Conservation (phyloP, 2,329 filamentous ascomycete species). For the Nemania sp. region DNA sequence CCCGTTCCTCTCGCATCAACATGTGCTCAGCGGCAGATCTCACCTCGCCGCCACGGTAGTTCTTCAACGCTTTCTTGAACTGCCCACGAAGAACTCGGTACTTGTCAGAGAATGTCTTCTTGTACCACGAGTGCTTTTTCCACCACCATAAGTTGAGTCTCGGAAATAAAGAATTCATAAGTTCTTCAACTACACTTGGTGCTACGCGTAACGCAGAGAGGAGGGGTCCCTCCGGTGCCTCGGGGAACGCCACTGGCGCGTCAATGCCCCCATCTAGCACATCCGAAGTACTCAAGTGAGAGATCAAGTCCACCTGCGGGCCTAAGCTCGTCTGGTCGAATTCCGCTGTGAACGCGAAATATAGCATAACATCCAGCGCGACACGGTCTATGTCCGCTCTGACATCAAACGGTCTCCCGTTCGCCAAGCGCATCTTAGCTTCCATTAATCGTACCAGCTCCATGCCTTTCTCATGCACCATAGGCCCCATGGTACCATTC, state of each 20-base stretch:
- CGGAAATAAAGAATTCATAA: slow-evolving; percentile 2
- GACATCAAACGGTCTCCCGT: slow-evolving; percentile 50
- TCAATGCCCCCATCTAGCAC: slow-evolving; percentile 8
- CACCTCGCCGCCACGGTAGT: background rate
- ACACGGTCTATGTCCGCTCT: slow-evolving; percentile 1
- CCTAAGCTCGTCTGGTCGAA: too few relatives aligned
- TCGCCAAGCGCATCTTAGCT: slow-evolving; percentile 45
- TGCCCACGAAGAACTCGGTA: background rate
- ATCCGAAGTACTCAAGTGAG: background rate
- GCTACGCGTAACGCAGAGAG: slow-evolving; percentile 5
- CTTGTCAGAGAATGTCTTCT: slow-evolving; percentile 1
- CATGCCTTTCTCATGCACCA: slow-evolving; percentile 44
- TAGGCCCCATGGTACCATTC: slow-evolving; percentile 49
- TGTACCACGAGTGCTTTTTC: slow-evolving; percentile 20
- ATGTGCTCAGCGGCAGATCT: too few relatives aligned
- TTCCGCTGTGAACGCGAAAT: too few relatives aligned
- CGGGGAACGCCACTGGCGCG: slow-evolving; percentile 18
- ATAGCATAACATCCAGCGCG: background rate
- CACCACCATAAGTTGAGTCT: slow-evolving; percentile 22
- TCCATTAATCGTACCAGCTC: slow-evolving; percentile 47
- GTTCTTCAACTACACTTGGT: slow-evolving; percentile 9
- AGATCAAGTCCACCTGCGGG: background rate
- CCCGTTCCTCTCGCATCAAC: too few relatives aligned
- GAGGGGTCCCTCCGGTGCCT: slow-evolving; percentile 6
- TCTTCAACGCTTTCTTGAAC: slow-evolving; percentile 4